These are phyloP conservation scores for Fusarium humuli DNA, from an alignment of 2,329 filamentous ascomycete genomes.

Conservation along the genomic window DNA sequence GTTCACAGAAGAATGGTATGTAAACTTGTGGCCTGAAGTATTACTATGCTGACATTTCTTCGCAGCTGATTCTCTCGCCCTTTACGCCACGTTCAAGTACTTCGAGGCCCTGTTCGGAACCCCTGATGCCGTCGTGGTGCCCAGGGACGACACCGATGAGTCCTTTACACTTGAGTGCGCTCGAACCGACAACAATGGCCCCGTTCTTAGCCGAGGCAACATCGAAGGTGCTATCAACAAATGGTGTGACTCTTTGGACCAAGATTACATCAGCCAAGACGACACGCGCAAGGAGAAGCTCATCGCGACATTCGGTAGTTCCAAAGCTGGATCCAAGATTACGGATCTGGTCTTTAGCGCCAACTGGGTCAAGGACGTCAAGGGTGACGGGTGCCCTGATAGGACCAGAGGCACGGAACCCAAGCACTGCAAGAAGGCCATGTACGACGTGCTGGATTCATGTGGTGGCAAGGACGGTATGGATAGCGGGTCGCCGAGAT, in stretches of 20 bases:
- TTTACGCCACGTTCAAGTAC: no score
- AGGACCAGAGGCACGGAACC: conserved; percentile 1
- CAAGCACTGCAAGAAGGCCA: background rate
- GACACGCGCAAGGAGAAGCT: background rate
- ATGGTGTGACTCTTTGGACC: conserved; percentile 3
- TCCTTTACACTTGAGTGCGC: background rate
- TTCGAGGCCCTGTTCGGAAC: no score
- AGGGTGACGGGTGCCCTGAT: background rate
- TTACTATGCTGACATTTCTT: no score
- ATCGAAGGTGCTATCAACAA: background rate
- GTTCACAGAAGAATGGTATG: no score
- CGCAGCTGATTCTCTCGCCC: no score
- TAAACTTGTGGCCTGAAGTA: no score
- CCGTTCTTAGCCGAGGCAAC: background rate
- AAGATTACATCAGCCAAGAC: background rate
- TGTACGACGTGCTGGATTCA: background rate
- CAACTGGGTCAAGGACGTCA: background rate
- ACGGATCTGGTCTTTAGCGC: background rate
- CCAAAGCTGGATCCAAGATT: background rate
- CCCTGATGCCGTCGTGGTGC: background rate
- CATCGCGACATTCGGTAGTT: background rate
- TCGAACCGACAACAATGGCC: background rate
- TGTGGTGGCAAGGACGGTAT: background rate
- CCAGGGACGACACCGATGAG: background rate
- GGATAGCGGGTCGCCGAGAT: background rate